phyloP scores from a whole-genome alignment of 805 yeast species.

The Isabelozyma heimii region DNA sequence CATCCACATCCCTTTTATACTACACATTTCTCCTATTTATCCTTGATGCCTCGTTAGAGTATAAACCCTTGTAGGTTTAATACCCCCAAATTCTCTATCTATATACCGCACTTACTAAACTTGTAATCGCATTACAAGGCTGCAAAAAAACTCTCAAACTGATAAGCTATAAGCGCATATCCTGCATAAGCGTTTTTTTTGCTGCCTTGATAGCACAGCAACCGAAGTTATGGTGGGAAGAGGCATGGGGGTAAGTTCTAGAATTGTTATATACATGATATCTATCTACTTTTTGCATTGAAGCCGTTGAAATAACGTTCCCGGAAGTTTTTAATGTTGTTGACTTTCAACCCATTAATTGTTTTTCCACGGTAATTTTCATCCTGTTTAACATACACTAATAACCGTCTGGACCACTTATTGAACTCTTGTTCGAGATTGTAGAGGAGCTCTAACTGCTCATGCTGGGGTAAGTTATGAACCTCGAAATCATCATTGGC shows the following conservation, averaged over 20 bases:
- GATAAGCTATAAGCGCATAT: constrained; percentile 13
- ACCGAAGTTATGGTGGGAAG: neutral
- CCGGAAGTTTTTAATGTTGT: constrained; percentile 58
- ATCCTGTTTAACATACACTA: constrained; percentile 73
- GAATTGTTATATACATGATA: neutral
- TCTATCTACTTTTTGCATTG: constrained; percentile 31
- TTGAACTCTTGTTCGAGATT: constrained; percentile 84
- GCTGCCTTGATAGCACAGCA: neutral
- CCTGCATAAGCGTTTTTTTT: neutral
- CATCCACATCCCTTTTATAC: neutral
- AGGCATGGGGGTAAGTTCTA: too few relatives aligned
- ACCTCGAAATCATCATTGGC: constrained; percentile 80
- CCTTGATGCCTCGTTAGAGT: neutral
- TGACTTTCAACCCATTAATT: constrained; percentile 41
- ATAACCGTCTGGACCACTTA: constrained; percentile 87
- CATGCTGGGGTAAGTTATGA: constrained; percentile 76
- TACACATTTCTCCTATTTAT: neutral
- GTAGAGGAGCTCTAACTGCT: constrained; percentile 64
- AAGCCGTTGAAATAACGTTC: constrained; percentile 75
- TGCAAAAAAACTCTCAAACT: constrained; percentile 11
- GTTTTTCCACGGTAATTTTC: constrained; percentile 47
- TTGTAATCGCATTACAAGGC: constrained; percentile 2
- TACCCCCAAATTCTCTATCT: neutral
- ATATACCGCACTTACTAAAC: neutral
- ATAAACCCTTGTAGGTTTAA: too few relatives aligned